A percentile compares a stretch with the other conserved stretches of the same genome.
phyloP scores from a whole-genome alignment of 768 basidiomycete species.

The Rhodosporidiobolus odoratus region DNA sequence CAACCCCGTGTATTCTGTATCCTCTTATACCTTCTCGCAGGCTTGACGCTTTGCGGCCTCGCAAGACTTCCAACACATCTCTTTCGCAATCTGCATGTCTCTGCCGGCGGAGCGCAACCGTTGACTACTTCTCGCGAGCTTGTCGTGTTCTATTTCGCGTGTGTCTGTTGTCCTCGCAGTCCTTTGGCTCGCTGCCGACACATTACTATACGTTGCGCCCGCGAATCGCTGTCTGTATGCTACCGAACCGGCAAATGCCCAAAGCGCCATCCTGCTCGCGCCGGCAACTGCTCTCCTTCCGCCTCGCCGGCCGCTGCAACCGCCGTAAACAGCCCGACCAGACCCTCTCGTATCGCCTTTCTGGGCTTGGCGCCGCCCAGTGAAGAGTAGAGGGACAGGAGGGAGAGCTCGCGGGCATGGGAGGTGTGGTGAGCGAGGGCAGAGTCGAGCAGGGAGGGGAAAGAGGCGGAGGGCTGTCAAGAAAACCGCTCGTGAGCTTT shows the following conservation, averaged over 20 bases:
- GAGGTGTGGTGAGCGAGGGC: conserved; percentile 20
- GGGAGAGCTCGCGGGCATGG: conserved; percentile 20
- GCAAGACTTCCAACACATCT: too few species aligned
- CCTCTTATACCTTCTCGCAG: too few species aligned
- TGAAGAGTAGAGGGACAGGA: conserved; percentile 13
- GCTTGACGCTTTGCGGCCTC: too few species aligned
- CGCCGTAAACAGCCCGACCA: conserved; percentile 1
- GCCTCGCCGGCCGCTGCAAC: conserved; percentile 16
- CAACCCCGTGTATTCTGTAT: too few species aligned
- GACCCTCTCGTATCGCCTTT: neutral
- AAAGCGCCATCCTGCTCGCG: conserved; percentile 1
- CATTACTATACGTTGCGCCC: neutral
- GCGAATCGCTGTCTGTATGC: neutral
- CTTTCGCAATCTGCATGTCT: too few species aligned
- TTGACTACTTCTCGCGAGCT: too few species aligned
- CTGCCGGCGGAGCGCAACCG: too few species aligned
- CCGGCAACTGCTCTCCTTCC: neutral
- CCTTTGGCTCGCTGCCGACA: too few species aligned
- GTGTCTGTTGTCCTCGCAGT: too few species aligned
- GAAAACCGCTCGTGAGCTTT: neutral
- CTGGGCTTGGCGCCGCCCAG: conserved; percentile 10
- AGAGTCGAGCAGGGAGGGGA: conserved; percentile 5
- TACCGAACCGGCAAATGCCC: conserved; percentile 14
- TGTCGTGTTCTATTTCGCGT: too few species aligned
- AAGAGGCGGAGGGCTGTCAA: neutral